Base-by-base conservation (phyloP, 768 basidiomycete genomes). In the Auricularia auricula-judae region DNA sequence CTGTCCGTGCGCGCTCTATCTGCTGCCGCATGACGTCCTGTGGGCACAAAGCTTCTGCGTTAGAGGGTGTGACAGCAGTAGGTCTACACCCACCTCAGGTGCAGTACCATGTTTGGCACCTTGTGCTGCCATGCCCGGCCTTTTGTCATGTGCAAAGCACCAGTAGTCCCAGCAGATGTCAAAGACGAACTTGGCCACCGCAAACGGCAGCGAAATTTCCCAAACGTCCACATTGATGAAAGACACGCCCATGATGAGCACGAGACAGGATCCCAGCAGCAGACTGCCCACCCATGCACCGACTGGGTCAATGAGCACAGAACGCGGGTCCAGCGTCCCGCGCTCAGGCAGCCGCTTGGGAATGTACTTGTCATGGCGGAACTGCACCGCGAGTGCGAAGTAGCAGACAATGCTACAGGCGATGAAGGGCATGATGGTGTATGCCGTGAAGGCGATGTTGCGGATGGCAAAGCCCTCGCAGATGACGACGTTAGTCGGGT, bases 401-500 rank as follows among this genome's bases (percentile, higher is more conserved):
- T 86, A 89, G 4, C 84, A 80, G n/a, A 85, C 59, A 21, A 78
- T 71, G 72, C 79, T 86, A 78, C 76, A 75, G 3, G 82, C 86
- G 35, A 95, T 71, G 69, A 93, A 89, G 0, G 93, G 92, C 12
- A 95, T 76, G 61, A 91, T 87, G 16, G 88, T 84, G 75, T 93
- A 93, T 0, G 87, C 89, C 0, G 89, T 90, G 74, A 89, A 94
- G 0, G 84, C 83, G 8, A 76, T 64, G 83, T 82, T 67, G 91
- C 90, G 61, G 88, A 87, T 58, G 96, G 80, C 3, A 77, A 97
- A 93, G 0, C 92, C 91, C 63, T 91, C 92, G 61, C 91, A 89
- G 29, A 97, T 85, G 59, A 98, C 89, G 23, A 97, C 86, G 70
- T 98, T 98, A 1, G 96, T 98, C 1, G 91, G 93, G 71, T 98